Evolutionary conservation across 2,329 filamentous ascomycete genomes (phyloP).

Genomic region (Sporothrix dimorphospora): DNA sequence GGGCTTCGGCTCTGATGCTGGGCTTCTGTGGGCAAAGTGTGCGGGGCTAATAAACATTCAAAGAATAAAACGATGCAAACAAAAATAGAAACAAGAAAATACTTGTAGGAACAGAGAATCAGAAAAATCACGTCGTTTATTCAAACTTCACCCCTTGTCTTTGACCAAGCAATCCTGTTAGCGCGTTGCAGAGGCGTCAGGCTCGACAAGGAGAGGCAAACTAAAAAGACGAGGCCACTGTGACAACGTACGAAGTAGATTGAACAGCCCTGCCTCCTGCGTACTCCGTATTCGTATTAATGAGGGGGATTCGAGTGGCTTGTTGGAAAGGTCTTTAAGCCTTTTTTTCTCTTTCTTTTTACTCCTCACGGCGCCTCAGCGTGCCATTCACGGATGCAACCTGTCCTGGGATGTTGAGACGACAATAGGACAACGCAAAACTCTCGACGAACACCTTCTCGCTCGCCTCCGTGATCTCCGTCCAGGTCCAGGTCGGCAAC

Average conservation of each 20-base stretch:
- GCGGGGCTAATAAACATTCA: not conserved
- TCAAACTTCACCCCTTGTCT: not conserved
- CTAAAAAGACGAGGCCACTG: not conserved
- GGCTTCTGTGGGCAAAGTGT: too few relatives aligned
- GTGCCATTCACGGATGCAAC: not conserved
- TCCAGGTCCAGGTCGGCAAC: not conserved
- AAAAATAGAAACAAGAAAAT: not conserved
- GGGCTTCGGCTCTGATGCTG: too few relatives aligned
- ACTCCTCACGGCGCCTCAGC: not conserved
- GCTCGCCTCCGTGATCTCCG: not conserved
- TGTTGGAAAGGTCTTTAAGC: not conserved
- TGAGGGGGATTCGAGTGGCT: too few relatives aligned
- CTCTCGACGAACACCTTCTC: not conserved
- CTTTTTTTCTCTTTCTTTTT: not conserved
- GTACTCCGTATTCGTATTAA: not conserved
- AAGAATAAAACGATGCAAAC: not conserved
- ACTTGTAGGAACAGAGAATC: too few relatives aligned
- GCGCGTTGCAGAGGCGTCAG: not conserved
- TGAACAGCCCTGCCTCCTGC: not conserved
- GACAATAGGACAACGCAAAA: not conserved
- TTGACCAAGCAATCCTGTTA: not conserved
- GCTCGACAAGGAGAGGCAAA: not conserved
- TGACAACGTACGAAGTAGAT: not conserved
- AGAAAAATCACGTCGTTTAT: not conserved
- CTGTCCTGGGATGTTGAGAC: not conserved